phyloP scores from a whole-genome alignment of 2,329 filamentous ascomycete species.

The Diaporthe sp. region DNA sequence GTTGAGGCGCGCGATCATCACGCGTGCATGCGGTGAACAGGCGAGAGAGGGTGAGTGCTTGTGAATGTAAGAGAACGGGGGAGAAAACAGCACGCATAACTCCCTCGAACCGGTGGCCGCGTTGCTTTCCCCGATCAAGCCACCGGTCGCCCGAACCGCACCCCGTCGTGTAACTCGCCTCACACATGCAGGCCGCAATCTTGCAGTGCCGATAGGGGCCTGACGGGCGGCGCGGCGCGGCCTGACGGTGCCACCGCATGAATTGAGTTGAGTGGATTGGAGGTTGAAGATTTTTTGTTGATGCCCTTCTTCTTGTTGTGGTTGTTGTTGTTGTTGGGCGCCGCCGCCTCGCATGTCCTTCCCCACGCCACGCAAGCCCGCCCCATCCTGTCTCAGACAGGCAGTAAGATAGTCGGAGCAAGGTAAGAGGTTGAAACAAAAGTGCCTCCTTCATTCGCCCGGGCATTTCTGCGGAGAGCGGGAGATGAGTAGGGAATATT shows the following conservation, averaged over 20 bases:
- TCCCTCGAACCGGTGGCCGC: not conserved
- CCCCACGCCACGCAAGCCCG: not conserved
- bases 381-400: not conserved
- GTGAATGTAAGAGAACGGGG: not conserved
- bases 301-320: not conserved
- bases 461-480: not conserved
- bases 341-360: not conserved
- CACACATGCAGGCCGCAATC: not conserved
- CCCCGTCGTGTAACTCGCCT: conserved; percentile 9
- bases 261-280: not conserved
- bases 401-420: not conserved
- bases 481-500: not conserved
- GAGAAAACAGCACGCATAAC: too few relatives aligned
- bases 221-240: not conserved
- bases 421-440: conserved; percentile 19
- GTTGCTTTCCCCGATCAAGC: not conserved
- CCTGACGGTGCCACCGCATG: conserved; percentile 23
- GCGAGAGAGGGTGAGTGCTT: not conserved
- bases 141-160: not conserved
- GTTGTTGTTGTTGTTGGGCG: not conserved
- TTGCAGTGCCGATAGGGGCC: not conserved
- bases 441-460: not conserved
- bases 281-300: not conserved
- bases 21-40: not conserved
- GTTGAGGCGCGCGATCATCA: not conserved